phyloP scores from a whole-genome alignment of 2,329 filamentous ascomycete genomes.

The Cladosporium sp. region DNA sequence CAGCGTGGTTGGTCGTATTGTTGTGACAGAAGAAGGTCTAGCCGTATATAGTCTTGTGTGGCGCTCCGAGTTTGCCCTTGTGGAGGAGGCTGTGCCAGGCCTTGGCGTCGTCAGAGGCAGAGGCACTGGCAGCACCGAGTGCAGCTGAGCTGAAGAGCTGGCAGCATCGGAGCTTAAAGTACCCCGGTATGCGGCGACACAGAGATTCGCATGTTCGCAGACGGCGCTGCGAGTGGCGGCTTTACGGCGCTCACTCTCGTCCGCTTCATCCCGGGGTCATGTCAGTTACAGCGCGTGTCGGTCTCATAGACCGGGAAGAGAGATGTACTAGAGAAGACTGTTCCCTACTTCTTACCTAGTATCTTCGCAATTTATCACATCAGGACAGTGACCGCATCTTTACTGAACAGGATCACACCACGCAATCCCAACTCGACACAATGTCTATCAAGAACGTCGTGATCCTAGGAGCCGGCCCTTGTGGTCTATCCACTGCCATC shows the following conservation, averaged over 20 bases:
- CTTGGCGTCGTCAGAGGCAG: not conserved
- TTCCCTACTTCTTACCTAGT: not conserved
- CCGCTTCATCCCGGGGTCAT: not conserved
- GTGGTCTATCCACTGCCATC: conserved; percentile 29
- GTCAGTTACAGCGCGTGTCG: not conserved
- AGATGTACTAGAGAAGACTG: not conserved
- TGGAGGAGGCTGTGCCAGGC: not conserved
- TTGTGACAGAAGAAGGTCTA: not conserved
- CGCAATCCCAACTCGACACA: not conserved
- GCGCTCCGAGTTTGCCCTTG: not conserved
- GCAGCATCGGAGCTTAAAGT: not conserved
- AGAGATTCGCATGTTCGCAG: not conserved
- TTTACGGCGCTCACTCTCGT: not conserved
- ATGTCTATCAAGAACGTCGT: conserved; percentile 21
- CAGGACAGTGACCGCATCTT: not conserved
- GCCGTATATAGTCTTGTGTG: not conserved
- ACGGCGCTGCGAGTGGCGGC: not conserved
- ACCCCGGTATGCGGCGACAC: not conserved
- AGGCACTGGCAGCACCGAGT: no score
- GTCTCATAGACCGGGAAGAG: not conserved
- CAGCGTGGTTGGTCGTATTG: no score
- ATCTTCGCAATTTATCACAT: not conserved
- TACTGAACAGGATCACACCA: not conserved
- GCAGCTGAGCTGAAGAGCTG: no score
- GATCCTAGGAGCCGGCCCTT: conserved; percentile 33